Evolutionary conservation across 2,329 filamentous ascomycete species (phyloP), one percentile per base, ranked within the genome.

Genomic region (Botrytis galanthina): DNA sequence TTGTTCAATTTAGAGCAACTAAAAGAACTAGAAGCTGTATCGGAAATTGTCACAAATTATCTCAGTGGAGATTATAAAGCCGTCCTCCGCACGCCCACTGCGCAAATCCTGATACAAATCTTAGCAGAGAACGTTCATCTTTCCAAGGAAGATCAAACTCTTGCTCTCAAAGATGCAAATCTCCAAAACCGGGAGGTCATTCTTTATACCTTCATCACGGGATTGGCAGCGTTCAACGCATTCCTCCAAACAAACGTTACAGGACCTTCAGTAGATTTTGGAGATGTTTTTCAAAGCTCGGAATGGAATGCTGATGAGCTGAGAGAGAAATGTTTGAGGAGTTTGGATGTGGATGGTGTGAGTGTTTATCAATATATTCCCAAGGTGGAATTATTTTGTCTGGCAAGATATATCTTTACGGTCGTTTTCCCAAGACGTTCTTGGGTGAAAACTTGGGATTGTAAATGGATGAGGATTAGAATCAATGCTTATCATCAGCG

Each of bases 211-310:
- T 75, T 82, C 12, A 73, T 81, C 59, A 75, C 92, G 48, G 93
- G 90, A 16, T 84, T 93, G 66, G 90, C 92, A 1, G 88, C 91
- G 2, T 86, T 97, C 18, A 88, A 93, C 79, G 89, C 91, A 18
- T 98, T 97, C 80, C 83, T 97, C 26, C 95, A 98, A 81, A 90
- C 90, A 1, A 97, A 94, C 80, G 92, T 97, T 71, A 97, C 95
- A 5, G 95, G 95, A 0, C 95, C 95, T 1, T 91, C 94, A 0
- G 84, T 97, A n/a, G 77, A 82, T 6, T 84, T 87, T 71, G 78
- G 83, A n/a, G 82, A 83, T 42, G 80, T 86, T 5, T 85, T 83
- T 75, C 75, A 70, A 32, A 64, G 51, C n/a, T 68, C 70, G 35
- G 75, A 76, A n/a, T 73, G 37, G 26, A 69, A 46, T 26, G 57